These are phyloP conservation scores for Mallotus repandus DNA, from an alignment of 441 rosid genomes.

Conservation along the genomic window DNA sequence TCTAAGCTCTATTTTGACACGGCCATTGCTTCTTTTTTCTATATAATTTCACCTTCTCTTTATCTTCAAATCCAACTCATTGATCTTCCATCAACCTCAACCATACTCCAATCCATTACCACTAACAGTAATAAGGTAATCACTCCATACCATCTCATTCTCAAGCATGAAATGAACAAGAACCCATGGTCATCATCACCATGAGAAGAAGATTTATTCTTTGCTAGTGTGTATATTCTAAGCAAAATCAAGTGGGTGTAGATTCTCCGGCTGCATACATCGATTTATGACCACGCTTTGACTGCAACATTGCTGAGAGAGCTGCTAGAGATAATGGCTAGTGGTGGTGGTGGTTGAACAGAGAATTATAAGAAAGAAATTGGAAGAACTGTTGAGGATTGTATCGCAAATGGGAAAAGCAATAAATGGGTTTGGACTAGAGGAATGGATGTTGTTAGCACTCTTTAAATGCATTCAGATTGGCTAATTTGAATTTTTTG, in stretches of 20 bases:
- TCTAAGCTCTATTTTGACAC: slow-evolving; percentile 57
- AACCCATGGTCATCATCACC: slow-evolving; percentile 50
- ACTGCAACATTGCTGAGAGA: slow-evolving; percentile 58
- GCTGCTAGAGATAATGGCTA: slow-evolving; percentile 34
- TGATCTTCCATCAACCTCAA: slow-evolving; percentile 53
- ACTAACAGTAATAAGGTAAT: slow-evolving; percentile 14
- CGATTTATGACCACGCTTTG: slow-evolving; percentile 68
- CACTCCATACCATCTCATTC: slow-evolving; percentile 41
- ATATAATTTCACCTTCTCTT: slow-evolving; percentile 44
- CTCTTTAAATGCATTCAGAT: slow-evolving; percentile 70
- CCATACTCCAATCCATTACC: slow-evolving; percentile 22
- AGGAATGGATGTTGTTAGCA: slow-evolving; percentile 87
- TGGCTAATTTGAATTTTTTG: slow-evolving; percentile 53
- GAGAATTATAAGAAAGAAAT: slow-evolving; percentile 29
- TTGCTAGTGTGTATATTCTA: slow-evolving; percentile 48
- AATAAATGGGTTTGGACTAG: slow-evolving; percentile 82
- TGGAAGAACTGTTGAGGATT: slow-evolving; percentile 58
- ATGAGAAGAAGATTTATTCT: slow-evolving; percentile 39
- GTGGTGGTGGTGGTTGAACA: slow-evolving; percentile 21
- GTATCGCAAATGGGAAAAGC: slow-evolving; percentile 65
- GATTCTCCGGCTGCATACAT: slow-evolving; percentile 65
- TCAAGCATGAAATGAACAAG: slow-evolving; percentile 69
- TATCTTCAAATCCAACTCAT: slow-evolving; percentile 42
- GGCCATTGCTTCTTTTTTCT: slow-evolving; percentile 48
- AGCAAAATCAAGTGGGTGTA: slow-evolving; percentile 41